Conservation (phyloP, 73 alveolate genomes). For the Tetrahymena elliotti region DNA sequence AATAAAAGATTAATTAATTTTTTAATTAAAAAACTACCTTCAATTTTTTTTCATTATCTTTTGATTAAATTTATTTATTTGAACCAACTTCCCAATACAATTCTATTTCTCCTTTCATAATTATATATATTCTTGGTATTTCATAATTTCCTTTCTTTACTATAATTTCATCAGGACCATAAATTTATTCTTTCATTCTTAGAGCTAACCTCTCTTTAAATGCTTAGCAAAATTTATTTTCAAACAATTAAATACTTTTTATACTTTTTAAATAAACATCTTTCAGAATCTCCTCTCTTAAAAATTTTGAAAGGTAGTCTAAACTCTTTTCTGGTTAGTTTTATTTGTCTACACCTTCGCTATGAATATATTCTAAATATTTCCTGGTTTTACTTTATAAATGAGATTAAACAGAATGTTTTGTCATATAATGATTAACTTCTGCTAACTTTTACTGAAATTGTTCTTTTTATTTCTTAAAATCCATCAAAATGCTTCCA, state of each 20-base stretch:
- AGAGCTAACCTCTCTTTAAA: not conserved
- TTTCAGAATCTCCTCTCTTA: not conserved
- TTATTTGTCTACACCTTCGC: not conserved
- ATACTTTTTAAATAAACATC: not conserved
- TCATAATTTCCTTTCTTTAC: not conserved
- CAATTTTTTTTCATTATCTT: not conserved
- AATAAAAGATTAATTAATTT: not conserved
- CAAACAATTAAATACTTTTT: not conserved
- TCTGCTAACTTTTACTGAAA: not conserved
- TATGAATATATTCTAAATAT: not conserved
- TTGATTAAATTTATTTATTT: not conserved
- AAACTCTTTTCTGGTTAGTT: not conserved
- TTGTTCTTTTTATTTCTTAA: not conserved
- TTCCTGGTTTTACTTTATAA: not conserved
- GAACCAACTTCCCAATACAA: not conserved
- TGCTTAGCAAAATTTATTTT: not conserved
- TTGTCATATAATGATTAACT: not conserved
- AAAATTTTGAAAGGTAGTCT: not conserved
- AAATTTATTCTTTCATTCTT: not conserved
- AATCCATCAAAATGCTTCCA: not conserved
- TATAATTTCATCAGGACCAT: not conserved
- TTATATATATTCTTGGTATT: not conserved
- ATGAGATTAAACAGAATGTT: not conserved
- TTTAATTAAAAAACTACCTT: not conserved
- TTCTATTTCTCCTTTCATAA: not conserved